Percentiles rank a stretch among this genome's conserved stretches.
phyloP scores from a whole-genome alignment of 1,284 basidiomycete genomes.

The Puccinia coronata region DNA sequence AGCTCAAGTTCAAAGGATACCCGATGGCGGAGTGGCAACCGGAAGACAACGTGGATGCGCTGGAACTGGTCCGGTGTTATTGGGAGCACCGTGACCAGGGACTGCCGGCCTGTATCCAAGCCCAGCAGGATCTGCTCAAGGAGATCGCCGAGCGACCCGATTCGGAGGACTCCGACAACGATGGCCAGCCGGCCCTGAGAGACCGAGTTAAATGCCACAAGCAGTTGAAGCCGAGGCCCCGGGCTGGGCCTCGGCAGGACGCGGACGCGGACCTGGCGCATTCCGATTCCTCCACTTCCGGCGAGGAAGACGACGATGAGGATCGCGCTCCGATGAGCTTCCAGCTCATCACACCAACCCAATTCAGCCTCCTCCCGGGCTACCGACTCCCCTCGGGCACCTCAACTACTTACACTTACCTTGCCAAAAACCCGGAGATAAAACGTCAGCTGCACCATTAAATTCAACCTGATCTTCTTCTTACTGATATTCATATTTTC shows the following conservation, averaged over 20 bases:
- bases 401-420: neutral
- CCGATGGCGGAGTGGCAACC: neutral
- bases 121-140: slow-evolving; percentile 2
- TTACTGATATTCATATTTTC: neutral
- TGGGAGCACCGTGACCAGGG: neutral
- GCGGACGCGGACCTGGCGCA: neutral
- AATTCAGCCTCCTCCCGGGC: no score
- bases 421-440: neutral
- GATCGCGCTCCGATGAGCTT: neutral
- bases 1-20: slow-evolving; percentile 29
- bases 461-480: neutral
- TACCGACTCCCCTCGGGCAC: no score
- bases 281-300: neutral
- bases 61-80: slow-evolving; percentile 11
- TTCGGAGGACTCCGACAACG: neutral
- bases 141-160: neutral
- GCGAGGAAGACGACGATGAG: neutral
- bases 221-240: slow-evolving; percentile 5
- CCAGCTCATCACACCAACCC: neutral
- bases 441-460: neutral
- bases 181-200: no score
- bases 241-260: neutral
- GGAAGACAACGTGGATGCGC: slow-evolving; percentile 7
- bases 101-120: neutral
- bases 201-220: neutral